These are phyloP conservation scores for Canavalia gladiata DNA, from an alignment of 306 rosid species.

Conservation along the genomic window DNA sequence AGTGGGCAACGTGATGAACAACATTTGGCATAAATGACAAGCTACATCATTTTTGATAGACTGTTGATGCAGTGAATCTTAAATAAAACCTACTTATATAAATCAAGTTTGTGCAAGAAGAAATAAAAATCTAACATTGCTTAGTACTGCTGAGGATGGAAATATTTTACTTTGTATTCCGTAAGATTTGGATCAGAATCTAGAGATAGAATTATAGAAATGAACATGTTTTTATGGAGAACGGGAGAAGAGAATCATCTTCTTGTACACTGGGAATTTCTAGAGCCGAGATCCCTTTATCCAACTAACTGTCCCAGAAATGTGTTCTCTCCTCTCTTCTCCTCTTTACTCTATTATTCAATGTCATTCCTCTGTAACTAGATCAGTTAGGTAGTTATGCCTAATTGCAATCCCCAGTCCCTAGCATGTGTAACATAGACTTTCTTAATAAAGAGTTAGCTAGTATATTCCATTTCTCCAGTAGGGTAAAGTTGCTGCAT, in stretches of 20 bases:
- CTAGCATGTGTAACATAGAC: not conserved
- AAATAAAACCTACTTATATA: slow-evolving; percentile 12
- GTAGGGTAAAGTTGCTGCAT: slow-evolving; percentile 19
- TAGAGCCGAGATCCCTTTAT: not conserved
- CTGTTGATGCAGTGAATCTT: not conserved
- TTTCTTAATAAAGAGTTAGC: not conserved
- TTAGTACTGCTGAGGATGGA: slow-evolving; percentile 34
- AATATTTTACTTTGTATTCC: slow-evolving; percentile 10
- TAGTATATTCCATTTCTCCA: not conserved
- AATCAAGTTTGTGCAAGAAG: not conserved
- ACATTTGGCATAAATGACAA: slow-evolving; percentile 5
- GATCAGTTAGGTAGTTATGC: slow-evolving; percentile 3
- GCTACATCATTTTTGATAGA: slow-evolving; percentile 26
- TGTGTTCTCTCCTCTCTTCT: not conserved
- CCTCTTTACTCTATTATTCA: not conserved
- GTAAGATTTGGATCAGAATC: not conserved
- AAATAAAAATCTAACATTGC: not conserved
- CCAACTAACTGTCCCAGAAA: not conserved
- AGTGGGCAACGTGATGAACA: slow-evolving; percentile 19
- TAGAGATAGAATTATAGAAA: not conserved
- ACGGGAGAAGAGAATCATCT: not conserved
- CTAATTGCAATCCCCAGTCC: not conserved
- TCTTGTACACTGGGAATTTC: not conserved
- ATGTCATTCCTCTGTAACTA: slow-evolving; percentile 12
- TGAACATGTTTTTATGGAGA: not conserved